phyloP scores from a whole-genome alignment of 78 protist genomes.

The Mantamonas sphyraenae region DNA sequence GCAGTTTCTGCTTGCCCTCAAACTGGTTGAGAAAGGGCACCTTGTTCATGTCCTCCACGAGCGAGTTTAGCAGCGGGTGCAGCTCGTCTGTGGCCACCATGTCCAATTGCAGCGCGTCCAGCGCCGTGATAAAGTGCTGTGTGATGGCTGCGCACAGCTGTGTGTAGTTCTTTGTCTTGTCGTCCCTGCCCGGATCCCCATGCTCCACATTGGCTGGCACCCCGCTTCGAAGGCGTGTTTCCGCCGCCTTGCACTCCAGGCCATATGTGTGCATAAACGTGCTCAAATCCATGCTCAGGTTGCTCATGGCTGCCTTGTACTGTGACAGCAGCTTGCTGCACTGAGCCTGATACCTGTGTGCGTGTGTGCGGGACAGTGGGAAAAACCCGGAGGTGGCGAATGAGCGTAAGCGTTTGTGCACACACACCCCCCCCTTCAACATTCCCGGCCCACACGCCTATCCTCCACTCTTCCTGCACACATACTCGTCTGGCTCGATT shows the following conservation, averaged over 20 bases:
- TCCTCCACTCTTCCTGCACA: too few relatives aligned
- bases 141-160: neutral
- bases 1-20: constrained; percentile 52
- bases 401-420: neutral
- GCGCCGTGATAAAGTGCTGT: constrained; percentile 63
- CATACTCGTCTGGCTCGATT: constrained; percentile 46
- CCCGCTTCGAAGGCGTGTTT: constrained; percentile 1
- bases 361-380: constrained; percentile 13
- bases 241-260: constrained; percentile 21
- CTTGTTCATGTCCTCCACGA: constrained; percentile 46
- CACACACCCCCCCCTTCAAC: too few relatives aligned
- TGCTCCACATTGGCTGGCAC: constrained; percentile 45
- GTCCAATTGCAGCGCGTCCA: constrained; percentile 65
- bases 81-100: constrained; percentile 68
- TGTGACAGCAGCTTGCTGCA: constrained; percentile 73
- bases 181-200: constrained; percentile 3
- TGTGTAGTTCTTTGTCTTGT: neutral
- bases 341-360: too few relatives aligned
- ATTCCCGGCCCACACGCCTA: too few relatives aligned
- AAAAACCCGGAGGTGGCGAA: neutral
- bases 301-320: constrained; percentile 35
- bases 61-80: constrained; percentile 54
- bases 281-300: neutral
- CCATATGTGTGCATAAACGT: too few relatives aligned
- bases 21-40: constrained; percentile 42